Evolutionary conservation across 2,329 filamentous ascomycete species (phyloP).

Genomic region (Chalaropsis ovoidea): DNA sequence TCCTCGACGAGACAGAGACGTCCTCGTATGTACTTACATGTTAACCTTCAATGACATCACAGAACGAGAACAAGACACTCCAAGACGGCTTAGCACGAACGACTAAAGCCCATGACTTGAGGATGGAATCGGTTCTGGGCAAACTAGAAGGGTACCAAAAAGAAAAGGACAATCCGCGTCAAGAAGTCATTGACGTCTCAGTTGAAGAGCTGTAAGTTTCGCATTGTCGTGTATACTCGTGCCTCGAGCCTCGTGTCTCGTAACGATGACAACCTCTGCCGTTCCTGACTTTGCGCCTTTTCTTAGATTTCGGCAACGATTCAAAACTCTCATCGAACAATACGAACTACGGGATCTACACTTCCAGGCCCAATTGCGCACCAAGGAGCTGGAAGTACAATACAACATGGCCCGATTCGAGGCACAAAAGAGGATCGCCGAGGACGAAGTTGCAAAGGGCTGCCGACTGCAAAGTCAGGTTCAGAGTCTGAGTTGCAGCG

Average conservation of each 20-base stretch:
- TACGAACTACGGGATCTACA: slow-evolving; percentile 92
- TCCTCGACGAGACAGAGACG: background rate
- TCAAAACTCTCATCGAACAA: slow-evolving; percentile 92
- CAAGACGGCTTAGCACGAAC: slow-evolving; percentile 78
- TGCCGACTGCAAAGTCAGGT: slow-evolving; percentile 84
- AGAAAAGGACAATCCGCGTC: slow-evolving; percentile 72
- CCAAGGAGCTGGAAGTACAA: slow-evolving; percentile 92
- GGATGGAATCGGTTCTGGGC: slow-evolving; percentile 66
- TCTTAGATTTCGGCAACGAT: slow-evolving; percentile 67
- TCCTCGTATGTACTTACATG: background rate
- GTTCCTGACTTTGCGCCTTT: slow-evolving; percentile 24
- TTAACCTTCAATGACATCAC: slow-evolving; percentile 22
- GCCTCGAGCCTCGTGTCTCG: too few species aligned
- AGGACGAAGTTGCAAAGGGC: slow-evolving; percentile 67
- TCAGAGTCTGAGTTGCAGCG: slow-evolving; percentile 89
- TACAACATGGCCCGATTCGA: slow-evolving; percentile 82
- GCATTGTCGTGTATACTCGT: background rate
- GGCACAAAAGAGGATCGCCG: slow-evolving; percentile 78
- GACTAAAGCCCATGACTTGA: slow-evolving; percentile 72
- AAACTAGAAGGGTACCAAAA: slow-evolving; percentile 84
- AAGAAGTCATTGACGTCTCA: slow-evolving; percentile 72
- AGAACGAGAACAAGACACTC: slow-evolving; percentile 88
- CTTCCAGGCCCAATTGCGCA: slow-evolving; percentile 82
- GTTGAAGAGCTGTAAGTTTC: slow-evolving; percentile 73
- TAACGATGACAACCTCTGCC: background rate